Evolutionary conservation across 2,329 filamentous ascomycete species (phyloP), one percentile per base, ranked within the genome.

Genomic region (Trichoderma koningiopsis): DNA sequence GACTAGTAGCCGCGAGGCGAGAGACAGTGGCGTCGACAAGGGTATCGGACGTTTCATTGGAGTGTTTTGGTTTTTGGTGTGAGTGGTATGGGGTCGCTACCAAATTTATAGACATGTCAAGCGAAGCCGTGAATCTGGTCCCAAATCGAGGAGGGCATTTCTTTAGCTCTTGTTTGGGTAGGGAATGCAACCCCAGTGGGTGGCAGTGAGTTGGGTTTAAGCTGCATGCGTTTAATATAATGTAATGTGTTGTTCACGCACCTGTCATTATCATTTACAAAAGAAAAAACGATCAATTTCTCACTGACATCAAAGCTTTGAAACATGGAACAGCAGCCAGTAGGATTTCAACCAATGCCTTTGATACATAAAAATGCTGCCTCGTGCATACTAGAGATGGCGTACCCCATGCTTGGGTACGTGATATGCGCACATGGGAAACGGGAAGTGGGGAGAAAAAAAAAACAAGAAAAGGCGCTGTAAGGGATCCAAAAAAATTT

Each of bases 21-120:
- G 7, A 52, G 29, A 53, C 22, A 27, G 29, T 37, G 22, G 43
- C 27, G 31, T 14, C 4, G 61, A 43, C 64, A 52, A 67, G 64
- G 64, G 64, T 49, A 58, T 67, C 64, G 64, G 64, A 67, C 55
- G 55, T 67, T 67, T 67, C 64, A 67, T 52, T 59, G 55, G 31
- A 56, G 40, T 52, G 40, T 62, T 31, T 52, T 29, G 40, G 27
- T 22, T 19, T 35, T 19, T 35, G 31, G 31, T 35, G n/a, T 37
- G 27, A 27, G 31, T 33, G 13, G 35, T 29, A 40, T 40, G 14
- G 33, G 33, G 52, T 55, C 52, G 24, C 52, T 55, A 55, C 24
- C 52, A 31, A 55, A 55, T 16, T 27, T 27, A 55, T 16, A 27
- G 24, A 55, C 11, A 55, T 14, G 52, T 55, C 22, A 55, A 27